Evolutionary conservation across 108 stramenopile species (phyloP).

Genomic region (Cafeteria roenbergensis): DNA sequence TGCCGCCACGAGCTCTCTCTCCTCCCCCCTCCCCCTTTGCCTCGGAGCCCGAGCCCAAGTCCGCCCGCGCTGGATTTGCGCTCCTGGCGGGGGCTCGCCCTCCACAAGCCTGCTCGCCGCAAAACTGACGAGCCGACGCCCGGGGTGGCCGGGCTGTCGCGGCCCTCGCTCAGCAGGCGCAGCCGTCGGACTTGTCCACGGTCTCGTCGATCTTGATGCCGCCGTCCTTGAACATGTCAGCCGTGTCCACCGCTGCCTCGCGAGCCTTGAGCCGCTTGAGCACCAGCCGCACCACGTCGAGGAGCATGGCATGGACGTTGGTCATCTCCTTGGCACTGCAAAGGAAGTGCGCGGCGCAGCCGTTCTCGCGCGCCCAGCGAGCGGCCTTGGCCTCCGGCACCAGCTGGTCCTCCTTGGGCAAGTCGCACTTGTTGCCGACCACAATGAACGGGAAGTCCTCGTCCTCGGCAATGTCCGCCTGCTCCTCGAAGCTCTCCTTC

Average conservation of each 20-base stretch:
- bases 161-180: background rate
- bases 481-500: slow-evolving; percentile 74
- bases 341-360: background rate
- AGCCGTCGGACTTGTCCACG: background rate
- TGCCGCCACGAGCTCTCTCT: no score
- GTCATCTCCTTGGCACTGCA: background rate
- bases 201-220: background rate
- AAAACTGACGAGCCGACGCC: no score
- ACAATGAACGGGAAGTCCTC: background rate
- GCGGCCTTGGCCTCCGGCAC: background rate
- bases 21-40: no score
- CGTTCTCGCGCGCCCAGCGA: background rate
- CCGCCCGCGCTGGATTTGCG: no score
- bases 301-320: background rate
- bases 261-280: background rate
- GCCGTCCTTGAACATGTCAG: background rate
- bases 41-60: no score
- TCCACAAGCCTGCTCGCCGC: no score
- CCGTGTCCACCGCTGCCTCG: background rate
- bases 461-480: slow-evolving; percentile 21
- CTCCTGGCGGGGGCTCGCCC: no score
- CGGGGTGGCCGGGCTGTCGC: no score
- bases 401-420: background rate
- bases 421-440: no score
- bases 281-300: background rate